These are phyloP conservation scores for Apiospora saccharicola DNA, from an alignment of 2,329 filamentous ascomycete genomes.

Conservation along the genomic window DNA sequence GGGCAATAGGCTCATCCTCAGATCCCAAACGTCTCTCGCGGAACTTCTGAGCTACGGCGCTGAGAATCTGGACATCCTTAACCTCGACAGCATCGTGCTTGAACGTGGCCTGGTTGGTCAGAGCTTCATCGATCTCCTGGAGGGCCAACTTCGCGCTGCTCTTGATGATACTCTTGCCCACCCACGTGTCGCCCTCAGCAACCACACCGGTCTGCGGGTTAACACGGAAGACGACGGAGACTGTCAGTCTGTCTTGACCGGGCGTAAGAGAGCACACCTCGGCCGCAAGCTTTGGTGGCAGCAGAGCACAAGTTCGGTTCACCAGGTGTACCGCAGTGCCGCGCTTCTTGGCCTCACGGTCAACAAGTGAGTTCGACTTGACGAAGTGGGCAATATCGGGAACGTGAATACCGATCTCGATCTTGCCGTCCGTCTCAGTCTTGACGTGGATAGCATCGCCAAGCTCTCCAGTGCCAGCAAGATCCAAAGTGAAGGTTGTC, in stretches of 20 bases:
- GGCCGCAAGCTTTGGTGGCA: conserved; percentile 83
- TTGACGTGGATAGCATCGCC: conserved; percentile 95
- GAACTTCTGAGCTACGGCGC: conserved; percentile 86
- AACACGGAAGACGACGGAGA: conserved; percentile 93
- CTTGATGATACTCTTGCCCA: conserved; percentile 93
- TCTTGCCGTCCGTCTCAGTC: conserved; percentile 79
- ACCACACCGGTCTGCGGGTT: conserved; percentile 81
- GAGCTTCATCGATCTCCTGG: conserved; percentile 82
- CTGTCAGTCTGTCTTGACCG: conserved; percentile 86
- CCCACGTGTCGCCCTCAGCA: conserved; percentile 87
- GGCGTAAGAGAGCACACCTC: conserved; percentile 89
- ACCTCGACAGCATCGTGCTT: conserved; percentile 71
- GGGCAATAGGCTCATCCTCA: conserved; percentile 79
- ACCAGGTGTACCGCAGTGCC: conserved; percentile 95
- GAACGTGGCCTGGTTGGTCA: conserved; percentile 69
- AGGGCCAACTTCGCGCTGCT: conserved; percentile 87
- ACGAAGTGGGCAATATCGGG: conserved; percentile 96
- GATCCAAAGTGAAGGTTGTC: conserved; percentile 90
- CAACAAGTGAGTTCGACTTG: conserved; percentile 93
- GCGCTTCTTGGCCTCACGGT: conserved; percentile 97
- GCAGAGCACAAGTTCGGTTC: conserved; percentile 86
- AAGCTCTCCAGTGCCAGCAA: conserved; percentile 85
- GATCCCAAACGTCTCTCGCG: conserved; percentile 86
- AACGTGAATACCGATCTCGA: conserved; percentile 95
- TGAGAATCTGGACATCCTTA: conserved; percentile 82